These are phyloP conservation scores for Alternaria hordeiaustralica DNA, from an alignment of 2,329 filamentous ascomycete genomes.

Conservation along the genomic window DNA sequence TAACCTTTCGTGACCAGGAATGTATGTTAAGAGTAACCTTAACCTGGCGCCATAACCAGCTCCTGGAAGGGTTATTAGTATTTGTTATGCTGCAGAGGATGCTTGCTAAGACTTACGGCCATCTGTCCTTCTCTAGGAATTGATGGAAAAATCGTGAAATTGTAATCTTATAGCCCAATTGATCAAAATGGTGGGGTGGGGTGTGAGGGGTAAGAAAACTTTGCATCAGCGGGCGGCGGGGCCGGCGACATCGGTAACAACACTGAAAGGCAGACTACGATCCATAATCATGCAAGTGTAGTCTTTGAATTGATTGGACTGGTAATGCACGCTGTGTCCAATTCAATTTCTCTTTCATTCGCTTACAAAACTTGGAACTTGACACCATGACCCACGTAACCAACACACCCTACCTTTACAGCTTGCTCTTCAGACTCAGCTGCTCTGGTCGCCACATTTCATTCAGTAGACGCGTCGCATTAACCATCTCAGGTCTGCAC, in stretches of 20 bases:
- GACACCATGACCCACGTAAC: not conserved
- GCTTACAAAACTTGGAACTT: not conserved
- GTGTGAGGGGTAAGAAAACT: not conserved
- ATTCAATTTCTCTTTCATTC: not conserved
- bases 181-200: not conserved
- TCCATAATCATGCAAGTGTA: not conserved
- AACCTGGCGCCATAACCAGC: conserved; percentile 45
- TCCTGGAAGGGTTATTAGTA: not conserved
- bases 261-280: not conserved
- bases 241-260: not conserved
- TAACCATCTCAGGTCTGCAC: conserved; percentile 67
- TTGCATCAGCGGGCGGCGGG: not conserved
- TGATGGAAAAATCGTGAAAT: not conserved
- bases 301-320: not conserved
- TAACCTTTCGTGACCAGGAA: too few relatives aligned
- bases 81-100: too few relatives aligned
- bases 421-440: conserved; percentile 27
- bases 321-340: not conserved
- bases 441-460: conserved; percentile 45
- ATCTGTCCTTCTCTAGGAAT: too few relatives aligned
- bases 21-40: conserved; percentile 26
- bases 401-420: conserved; percentile 21
- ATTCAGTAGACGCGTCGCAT: conserved; percentile 49
- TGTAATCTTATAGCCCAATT: not conserved
- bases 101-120: too few relatives aligned